These are phyloP conservation scores for Phytophthora palmivora DNA, from an alignment of 352 stramenopile species.

Conservation along the genomic window DNA sequence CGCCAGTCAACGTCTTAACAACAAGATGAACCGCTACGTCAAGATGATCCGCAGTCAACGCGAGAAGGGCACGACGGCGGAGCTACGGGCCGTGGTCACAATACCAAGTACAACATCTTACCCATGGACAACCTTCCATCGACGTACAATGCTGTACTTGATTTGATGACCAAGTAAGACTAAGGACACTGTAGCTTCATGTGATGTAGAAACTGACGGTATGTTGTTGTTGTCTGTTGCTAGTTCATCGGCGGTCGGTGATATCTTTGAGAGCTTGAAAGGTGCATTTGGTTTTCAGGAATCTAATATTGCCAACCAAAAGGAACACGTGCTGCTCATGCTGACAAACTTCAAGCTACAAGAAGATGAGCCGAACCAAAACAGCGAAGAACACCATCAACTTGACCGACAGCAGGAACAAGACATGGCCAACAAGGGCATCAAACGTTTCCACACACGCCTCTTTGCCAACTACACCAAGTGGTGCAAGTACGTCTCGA, in stretches of 20 bases:
- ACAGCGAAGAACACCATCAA: conserved; percentile 45
- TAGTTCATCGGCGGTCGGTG: conserved; percentile 59
- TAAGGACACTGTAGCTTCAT: background rate
- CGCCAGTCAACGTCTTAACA: conserved; percentile 72
- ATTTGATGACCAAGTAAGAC: conserved; percentile 60
- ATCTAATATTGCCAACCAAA: conserved; percentile 78
- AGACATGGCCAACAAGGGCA: conserved; percentile 77
- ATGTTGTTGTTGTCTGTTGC: conserved; percentile 16
- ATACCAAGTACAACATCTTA: conserved; percentile 79
- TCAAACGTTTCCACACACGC: conserved; percentile 77
- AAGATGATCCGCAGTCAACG: conserved; percentile 89
- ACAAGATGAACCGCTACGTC: conserved; percentile 89
- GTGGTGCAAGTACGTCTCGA: conserved; percentile 89
- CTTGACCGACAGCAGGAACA: conserved; percentile 74
- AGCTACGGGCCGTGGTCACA: conserved; percentile 33
- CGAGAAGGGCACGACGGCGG: conserved; percentile 54
- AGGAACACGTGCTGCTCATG: conserved; percentile 81
- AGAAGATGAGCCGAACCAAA: conserved; percentile 47
- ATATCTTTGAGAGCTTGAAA: conserved; percentile 94
- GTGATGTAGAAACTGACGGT: conserved; percentile 5
- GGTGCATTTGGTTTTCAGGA: conserved; percentile 97
- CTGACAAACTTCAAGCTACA: conserved; percentile 88
- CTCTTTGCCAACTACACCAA: conserved; percentile 90
- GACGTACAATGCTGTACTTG: conserved; percentile 68
- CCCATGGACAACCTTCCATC: conserved; percentile 67